Conservation (phyloP, 2,329 filamentous ascomycete species). For the Fusarium redolens region DNA sequence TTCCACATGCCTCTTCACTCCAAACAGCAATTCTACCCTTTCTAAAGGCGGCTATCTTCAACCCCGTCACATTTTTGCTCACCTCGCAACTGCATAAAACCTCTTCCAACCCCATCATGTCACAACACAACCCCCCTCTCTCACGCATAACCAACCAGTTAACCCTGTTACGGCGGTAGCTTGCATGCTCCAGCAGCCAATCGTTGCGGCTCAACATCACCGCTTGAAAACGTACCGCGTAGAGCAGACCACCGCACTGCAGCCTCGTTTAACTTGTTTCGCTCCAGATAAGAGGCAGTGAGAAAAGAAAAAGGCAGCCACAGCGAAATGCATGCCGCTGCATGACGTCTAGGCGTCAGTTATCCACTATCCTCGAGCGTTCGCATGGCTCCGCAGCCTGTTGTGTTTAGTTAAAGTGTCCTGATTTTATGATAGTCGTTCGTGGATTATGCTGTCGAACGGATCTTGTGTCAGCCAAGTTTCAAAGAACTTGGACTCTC, state of each 20-base stretch:
- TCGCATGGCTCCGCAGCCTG: constrained; percentile 23
- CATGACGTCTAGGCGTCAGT: constrained; percentile 27
- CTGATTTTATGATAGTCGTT: constrained; percentile 12
- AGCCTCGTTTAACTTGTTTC: constrained; percentile 38
- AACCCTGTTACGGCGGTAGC: constrained; percentile 17
- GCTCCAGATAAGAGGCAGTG: constrained; percentile 8
- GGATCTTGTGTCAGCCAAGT: constrained; percentile 19
- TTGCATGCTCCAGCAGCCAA: constrained; percentile 31
- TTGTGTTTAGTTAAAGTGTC: constrained; percentile 15
- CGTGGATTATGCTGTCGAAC: neutral
- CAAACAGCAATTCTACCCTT: neutral
- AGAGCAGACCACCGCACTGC: constrained; percentile 23
- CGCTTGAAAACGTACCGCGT: constrained; percentile 6
- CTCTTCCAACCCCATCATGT: constrained; percentile 24
- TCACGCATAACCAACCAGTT: constrained; percentile 16
- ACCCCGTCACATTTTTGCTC: neutral
- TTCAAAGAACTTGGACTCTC: constrained; percentile 21
- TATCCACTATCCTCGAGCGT: constrained; percentile 6
- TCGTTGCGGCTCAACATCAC: constrained; percentile 21
- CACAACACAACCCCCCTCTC: constrained; percentile 18
- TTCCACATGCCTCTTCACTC: constrained; percentile 2
- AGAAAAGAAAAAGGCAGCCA: constrained; percentile 23
- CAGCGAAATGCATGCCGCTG: constrained; percentile 12
- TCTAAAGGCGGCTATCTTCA: constrained; percentile 12
- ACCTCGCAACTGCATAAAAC: constrained; percentile 6